Base-by-base conservation (phyloP, 225 moss, liverwort and hornwort species). In the Thuidium tamariscinum region DNA sequence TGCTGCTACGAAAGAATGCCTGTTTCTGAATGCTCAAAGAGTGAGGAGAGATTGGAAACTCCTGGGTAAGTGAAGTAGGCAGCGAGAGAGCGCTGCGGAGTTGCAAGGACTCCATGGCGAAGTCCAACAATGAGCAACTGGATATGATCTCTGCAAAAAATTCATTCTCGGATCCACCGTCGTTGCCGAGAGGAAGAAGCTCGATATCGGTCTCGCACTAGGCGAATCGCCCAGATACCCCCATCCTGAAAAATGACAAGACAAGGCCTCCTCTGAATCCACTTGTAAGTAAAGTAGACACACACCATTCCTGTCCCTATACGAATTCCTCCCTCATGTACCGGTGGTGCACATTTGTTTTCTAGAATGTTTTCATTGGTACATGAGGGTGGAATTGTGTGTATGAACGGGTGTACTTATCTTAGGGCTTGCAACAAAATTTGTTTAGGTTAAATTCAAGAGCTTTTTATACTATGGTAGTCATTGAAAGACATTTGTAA, bases 31-130 rank as follows among this genome's bases (percentile, higher is more conserved):
- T 26, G 74, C 30, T 19, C 37, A 44, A 16, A 39, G 77, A 66
- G 23, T n/a, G 81, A 77, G 81, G 42, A 71, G 42, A 71, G 55
- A 52, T 36, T 46, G 82, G 74, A 15, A 66, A 44, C 29, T 57
- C 17, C 22, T 65, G 49, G 11, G 64, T 4, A 5, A 68, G 61
- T 6, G 84, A 84, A 46, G 81, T 0, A 30, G 74, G 59, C 27
- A 75, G 57, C 44, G 29, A 37, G 5, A 82, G 29, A 52, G 54
- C 46, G 68, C 67, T 74, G 29, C 85, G 67, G 46, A 85, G 74
- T 30, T 79, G 87, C 83, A 87, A 56, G 39, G 37, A 63, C 51
- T 89, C 87, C 87, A 91, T 91, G 48, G 71, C 68, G 82, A 76
- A 56, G 82, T 34, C 44, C 74, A 60, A 30, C 65, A 17, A 15